Base-by-base conservation (phyloP, 495 filamentous ascomycete genomes). In the Acidomyces sp. region DNA sequence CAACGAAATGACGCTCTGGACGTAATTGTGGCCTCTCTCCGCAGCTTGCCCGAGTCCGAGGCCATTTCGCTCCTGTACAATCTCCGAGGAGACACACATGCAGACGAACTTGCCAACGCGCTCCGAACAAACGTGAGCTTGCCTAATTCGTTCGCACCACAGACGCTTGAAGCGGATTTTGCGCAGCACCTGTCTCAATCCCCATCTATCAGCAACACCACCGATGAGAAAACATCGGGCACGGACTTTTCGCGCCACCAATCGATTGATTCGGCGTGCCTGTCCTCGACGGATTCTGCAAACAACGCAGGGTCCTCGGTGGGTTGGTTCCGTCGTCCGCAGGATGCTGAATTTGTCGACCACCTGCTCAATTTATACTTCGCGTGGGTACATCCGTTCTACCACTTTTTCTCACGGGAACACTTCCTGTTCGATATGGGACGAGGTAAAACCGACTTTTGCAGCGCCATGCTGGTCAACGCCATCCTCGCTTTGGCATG, bases 311-410 rank as follows among this genome's bases (percentile, higher is more conserved):
- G 28, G 9, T 45, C 48, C 7, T 12, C 31, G 6, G 31, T 18
- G 6, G n/a, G n/a, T 10, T 84, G 79, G 79, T 81, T 80, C 9
- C 62, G 54, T 4, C 64, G 78, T 24, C 80, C 79, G 1, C 37
- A 56, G 3, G 76, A 84, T 52, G 41, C 57, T 6, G 49, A 51
- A 3, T 66, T 82, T 31, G 67, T 82, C 6, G 61, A 72, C 39
- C 75, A 82, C 45, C 64, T 82, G 17, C 60, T 82, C 27, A 63
- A 74, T 12, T 59, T 87, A 12, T 88, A 83, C 58, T 88, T 92
- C 43, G 74, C 71, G 52, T 90, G 83, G 83, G 76, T 81, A 50
- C 81, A 87, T 47, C 79, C 81, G 2, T 80, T 75, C 39, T 77
- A 80, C 51, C 72, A 76, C 6, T 67, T 81, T 3, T 68, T 92